A percentile compares a stretch with the other conserved stretches of the same genome.
These are phyloP conservation scores for Hypoxylon sp. DNA, from an alignment of 2,329 filamentous ascomycete genomes.

Conservation along the genomic window DNA sequence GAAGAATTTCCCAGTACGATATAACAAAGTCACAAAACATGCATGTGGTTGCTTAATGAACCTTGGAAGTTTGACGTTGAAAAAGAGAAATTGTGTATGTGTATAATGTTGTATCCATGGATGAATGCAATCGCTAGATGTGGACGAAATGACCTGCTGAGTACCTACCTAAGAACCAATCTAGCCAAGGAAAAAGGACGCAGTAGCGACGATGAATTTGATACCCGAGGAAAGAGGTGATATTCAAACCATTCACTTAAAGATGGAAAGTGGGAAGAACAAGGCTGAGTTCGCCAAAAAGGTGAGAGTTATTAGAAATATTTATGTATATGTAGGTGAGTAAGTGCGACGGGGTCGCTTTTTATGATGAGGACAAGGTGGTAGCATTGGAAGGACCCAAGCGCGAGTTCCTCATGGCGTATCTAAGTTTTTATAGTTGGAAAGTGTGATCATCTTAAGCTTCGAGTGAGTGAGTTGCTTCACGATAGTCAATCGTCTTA, in stretches of 20 bases:
- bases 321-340: conserved; percentile 6
- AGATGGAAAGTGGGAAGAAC: conserved; percentile 8
- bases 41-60: background rate
- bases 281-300: conserved; percentile 10
- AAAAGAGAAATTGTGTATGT: background rate
- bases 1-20: background rate
- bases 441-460: conserved; percentile 20
- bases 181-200: background rate
- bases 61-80: background rate
- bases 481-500: conserved; percentile 4
- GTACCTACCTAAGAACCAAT: background rate
- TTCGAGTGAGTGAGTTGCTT: conserved; percentile 10
- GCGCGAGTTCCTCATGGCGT: conserved; percentile 15
- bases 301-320: background rate
- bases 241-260: background rate
- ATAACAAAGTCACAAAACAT: conserved; percentile 2
- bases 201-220: background rate
- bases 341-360: conserved; percentile 18
- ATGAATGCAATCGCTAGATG: background rate
- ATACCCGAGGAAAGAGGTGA: background rate
- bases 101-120: background rate
- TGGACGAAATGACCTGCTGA: conserved; percentile 13
- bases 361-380: conserved; percentile 16
- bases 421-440: conserved; percentile 9
- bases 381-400: conserved; percentile 13